Evolutionary conservation across 805 yeast genomes (phyloP).

Genomic region (Monosporozyma yasuniensis): DNA sequence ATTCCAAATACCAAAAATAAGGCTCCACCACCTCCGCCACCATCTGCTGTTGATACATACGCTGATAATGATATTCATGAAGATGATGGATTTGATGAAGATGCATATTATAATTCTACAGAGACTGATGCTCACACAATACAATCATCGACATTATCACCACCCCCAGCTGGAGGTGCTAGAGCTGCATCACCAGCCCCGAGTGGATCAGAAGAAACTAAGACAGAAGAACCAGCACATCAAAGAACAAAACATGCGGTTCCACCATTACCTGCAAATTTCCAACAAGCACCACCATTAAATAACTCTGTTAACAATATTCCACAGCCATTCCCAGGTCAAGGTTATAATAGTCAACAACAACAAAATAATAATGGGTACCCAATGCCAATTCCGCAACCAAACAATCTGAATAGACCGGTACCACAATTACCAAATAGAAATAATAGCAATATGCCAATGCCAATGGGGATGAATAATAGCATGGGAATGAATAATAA

Average conservation of each 20-base stretch:
- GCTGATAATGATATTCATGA: conserved; percentile 9
- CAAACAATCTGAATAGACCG: conserved; percentile 9
- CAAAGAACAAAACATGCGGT: conserved; percentile 15
- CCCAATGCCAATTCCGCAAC: conserved; percentile 10
- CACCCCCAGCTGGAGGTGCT: conserved; percentile 14
- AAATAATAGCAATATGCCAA: conserved; percentile 1
- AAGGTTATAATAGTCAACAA: background rate
- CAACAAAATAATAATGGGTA: conserved; percentile 4
- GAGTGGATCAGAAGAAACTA: conserved; percentile 20
- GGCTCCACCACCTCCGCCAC: conserved; percentile 40
- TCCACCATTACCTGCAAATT: conserved; percentile 18
- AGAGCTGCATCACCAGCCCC: conserved; percentile 18
- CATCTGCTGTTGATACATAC: conserved; percentile 22
- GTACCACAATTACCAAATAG: conserved; percentile 15
- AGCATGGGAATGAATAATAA: conserved; percentile 9
- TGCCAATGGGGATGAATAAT: conserved; percentile 9
- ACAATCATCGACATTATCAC: background rate
- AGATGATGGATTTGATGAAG: conserved; percentile 5
- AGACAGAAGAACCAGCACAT: conserved; percentile 13
- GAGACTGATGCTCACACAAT: background rate
- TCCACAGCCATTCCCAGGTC: conserved; percentile 2
- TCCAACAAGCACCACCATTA: conserved; percentile 1
- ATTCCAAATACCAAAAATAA: conserved; percentile 30
- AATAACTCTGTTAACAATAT: background rate
- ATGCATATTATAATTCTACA: conserved; percentile 2